Base-by-base conservation (phyloP, 2,329 filamentous ascomycete species). In the Penicillium olsonii region DNA sequence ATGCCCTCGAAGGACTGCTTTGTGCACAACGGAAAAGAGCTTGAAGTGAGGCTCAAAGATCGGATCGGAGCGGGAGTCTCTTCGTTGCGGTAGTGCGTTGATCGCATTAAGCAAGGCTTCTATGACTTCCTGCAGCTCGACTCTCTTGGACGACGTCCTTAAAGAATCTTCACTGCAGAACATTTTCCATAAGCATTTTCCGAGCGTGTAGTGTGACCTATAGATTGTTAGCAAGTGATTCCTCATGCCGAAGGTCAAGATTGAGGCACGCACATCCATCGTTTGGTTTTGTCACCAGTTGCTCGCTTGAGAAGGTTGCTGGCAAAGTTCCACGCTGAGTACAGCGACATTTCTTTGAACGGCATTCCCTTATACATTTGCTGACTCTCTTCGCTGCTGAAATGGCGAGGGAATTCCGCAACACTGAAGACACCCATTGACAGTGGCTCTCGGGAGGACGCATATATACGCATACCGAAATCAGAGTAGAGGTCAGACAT, bases 1-100 rank as follows among this genome's bases (percentile, higher is more conserved):
- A 10, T 72, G 67, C 42, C 70, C 70, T 20, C 69, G 66, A 24
- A 76, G 76, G 14, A 95, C 87, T 19, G 96, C 79, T 68, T 96
- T 96, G 73, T 95, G 85, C 6, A 91, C 74, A 18, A 94, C 76
- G 2, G 88, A 87, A 29, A 94, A 81, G 17, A 96, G 85, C 72
- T 95, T 96, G 77, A 95, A 96, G 66, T 96, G 91, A 3, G 92
- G 92, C 67, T 96, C 92, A 14, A 96, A 79, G 19, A 95, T 85
- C 0, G 89, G 90, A 53, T 96, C 90, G 31, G 73, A 69, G 17
- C 81, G 77, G 14, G 75, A 78, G 59, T 87, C 81, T 59, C 77
- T 78, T 52, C 81, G 81, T 53, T 81, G 78, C 2, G 85, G 85
- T 19, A 87, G 69, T 8, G 77, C 76, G 46, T 84, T 77, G 48